A percentile compares a stretch with the other conserved stretches of the same genome.
Evolutionary conservation across 192 early-diverging fungal genomes (phyloP).

Genomic region (Rhizophagus prolifer): DNA sequence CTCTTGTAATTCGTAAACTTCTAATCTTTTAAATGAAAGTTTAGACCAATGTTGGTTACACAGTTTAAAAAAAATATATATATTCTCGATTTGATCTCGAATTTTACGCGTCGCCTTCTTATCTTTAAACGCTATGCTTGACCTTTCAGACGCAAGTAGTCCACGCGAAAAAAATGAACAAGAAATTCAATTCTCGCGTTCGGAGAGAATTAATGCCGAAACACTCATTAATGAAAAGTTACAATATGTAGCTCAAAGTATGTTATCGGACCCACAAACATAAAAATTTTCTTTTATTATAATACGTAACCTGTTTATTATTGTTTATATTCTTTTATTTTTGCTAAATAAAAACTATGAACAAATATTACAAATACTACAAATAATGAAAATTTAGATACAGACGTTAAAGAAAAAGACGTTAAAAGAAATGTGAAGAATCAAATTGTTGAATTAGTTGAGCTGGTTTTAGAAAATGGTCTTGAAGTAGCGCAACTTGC

Average conservation of each 20-base stretch:
- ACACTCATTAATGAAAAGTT: slow-evolving; percentile 10
- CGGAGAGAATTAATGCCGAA: not conserved
- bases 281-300: not conserved
- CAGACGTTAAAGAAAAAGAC: slow-evolving; percentile 35
- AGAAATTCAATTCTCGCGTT: not conserved
- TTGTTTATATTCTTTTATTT: too few species aligned
- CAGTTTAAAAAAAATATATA: too few species aligned
- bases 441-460: slow-evolving; percentile 28
- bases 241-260: slow-evolving; percentile 4
- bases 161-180: not conserved
- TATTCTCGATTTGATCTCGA: too few species aligned
- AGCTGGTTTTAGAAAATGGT: slow-evolving; percentile 33
- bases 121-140: too few species aligned
- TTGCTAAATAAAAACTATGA: not conserved
- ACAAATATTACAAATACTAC: not conserved
- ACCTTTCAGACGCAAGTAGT: not conserved
- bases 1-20: too few species aligned
- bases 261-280: not conserved
- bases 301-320: not conserved
- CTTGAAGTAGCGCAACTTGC: slow-evolving; percentile 33
- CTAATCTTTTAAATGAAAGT: too few species aligned
- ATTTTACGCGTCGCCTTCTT: too few species aligned
- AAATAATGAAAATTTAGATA: slow-evolving; percentile 30
- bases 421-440: slow-evolving; percentile 19
- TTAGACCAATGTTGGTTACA: too few species aligned